A percentile compares a stretch with the other conserved stretches of the same genome.
phyloP scores from a whole-genome alignment of 2,329 filamentous ascomycete species.

The Pyrenophora tritici-repentis region DNA sequence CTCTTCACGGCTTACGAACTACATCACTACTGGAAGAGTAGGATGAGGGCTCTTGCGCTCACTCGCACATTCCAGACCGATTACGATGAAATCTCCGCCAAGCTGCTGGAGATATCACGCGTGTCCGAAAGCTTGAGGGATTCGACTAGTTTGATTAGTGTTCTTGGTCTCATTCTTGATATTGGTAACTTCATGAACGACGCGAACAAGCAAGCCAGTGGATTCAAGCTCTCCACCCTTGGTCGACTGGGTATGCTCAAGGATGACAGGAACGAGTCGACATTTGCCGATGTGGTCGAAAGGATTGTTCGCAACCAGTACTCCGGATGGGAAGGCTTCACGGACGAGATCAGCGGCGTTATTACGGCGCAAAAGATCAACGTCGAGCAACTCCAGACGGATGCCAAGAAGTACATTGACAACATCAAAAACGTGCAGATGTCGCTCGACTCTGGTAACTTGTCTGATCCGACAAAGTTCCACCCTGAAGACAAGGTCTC shows the following conservation, averaged over 20 bases:
- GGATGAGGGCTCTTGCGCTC: conserved; percentile 87
- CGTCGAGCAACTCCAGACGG: conserved; percentile 84
- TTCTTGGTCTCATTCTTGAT: conserved; percentile 92
- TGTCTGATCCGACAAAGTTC: conserved; percentile 97
- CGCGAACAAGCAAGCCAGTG: conserved; percentile 94
- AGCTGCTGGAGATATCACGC: conserved; percentile 81
- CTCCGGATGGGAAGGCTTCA: conserved; percentile 89
- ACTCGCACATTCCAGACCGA: conserved; percentile 84
- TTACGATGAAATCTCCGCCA: conserved; percentile 87
- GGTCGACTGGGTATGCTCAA: conserved; percentile 96
- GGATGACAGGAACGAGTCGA: conserved; percentile 98
- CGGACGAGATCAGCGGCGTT: conserved; percentile 81
- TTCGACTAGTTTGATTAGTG: conserved; percentile 92
- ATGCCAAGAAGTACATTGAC: conserved; percentile 90
- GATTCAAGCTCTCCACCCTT: conserved; percentile 96
- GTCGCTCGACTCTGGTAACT: conserved; percentile 88
- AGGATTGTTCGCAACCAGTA: conserved; percentile 96
- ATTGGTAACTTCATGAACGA: conserved; percentile 99
- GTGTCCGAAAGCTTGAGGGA: conserved; percentile 90
- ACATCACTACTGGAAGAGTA: conserved; percentile 97
- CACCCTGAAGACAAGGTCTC: conserved; percentile 95
- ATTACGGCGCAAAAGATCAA: conserved; percentile 85
- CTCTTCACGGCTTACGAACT: conserved; percentile 91
- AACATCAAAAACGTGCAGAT: conserved; percentile 93
- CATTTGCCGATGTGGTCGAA: conserved; percentile 92